Base-by-base conservation (phyloP, 2,329 filamentous ascomycete genomes). In the Plectosphaerella plurivora region DNA sequence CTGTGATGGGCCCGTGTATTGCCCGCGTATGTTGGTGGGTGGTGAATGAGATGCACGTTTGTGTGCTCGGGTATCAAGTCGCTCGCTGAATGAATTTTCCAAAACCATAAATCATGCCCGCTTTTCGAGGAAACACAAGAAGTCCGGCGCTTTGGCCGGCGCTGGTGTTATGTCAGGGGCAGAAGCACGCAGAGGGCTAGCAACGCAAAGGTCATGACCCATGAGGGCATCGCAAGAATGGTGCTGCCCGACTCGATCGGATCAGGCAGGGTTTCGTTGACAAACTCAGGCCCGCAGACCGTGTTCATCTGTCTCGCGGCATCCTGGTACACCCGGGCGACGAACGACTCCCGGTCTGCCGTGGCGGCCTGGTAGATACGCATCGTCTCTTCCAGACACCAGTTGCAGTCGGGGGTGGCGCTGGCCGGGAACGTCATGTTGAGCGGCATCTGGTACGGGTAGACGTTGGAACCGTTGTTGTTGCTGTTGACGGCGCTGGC, bases 381-480 rank as follows among this genome's bases (percentile, higher is more conserved):
- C 91, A 97, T 96, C 5, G 89, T 93, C 55, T 89, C 76, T 63
- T 86, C 77, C 44, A 94, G 76, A 67, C 94, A 97, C 41, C 73
- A 72, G 60, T 82, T 86, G 73, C 94, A 99, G 1, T 79, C 83
- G 1, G 91, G 89, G n/a, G 77, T 75, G 24, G 85, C 82, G 20
- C 79, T 79, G 14, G 74, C 76, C 0, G 89, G 89, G 12, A 97
- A 73, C 1, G 76, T 69, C 41, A 85, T 78, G 54, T 94, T 94
- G 51, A 96, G 78, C 0, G 92, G 89, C 3, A 97, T 75, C 62
- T 88, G 93, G 72, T 97, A 99, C 36, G 94, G 79, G 63, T 92
- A 93, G 35, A 83, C 80, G 65, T 94, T 87, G 33, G 84, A 82
- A 0, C 88, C 76, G 9, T 82, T 86, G 20, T 82, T 81, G 6